Evolutionary conservation across 176 grass and related monocot species (phyloP).

Genomic region (Musa beccarii): DNA sequence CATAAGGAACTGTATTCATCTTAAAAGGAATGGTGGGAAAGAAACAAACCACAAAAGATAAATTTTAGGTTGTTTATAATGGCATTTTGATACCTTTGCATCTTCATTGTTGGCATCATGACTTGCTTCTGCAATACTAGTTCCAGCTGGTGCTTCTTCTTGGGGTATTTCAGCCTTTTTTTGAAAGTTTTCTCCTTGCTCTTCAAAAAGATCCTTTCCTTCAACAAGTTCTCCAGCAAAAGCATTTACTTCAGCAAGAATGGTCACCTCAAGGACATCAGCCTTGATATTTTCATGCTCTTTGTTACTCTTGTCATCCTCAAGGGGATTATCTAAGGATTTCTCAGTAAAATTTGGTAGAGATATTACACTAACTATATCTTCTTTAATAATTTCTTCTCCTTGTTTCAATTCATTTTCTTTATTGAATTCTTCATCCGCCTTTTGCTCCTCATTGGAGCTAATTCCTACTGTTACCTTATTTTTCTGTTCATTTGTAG

Average conservation of each 20-base stretch:
- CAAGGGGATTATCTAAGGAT: neutral
- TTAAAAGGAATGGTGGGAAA: too few relatives aligned
- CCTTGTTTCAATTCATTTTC: neutral
- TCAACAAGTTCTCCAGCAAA: neutral
- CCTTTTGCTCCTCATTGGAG: neutral
- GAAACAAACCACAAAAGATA: too few relatives aligned
- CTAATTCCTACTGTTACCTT: neutral
- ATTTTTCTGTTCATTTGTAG: conserved; percentile 1
- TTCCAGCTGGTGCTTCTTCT: neutral
- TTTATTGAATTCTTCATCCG: neutral
- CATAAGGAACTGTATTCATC: too few relatives aligned
- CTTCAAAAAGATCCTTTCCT: neutral
- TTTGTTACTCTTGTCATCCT: neutral
- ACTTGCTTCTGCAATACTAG: neutral
- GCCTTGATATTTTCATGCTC: neutral
- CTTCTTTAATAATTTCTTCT: neutral
- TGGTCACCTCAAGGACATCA: neutral
- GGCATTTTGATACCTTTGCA: neutral
- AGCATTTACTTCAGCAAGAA: neutral
- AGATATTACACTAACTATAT: neutral
- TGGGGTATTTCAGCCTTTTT: neutral
- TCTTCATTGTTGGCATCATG: neutral
- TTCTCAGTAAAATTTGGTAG: neutral
- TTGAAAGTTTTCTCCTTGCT: neutral
- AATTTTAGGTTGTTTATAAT: too few relatives aligned